Percentiles rank a stretch among this genome's conserved stretches.
phyloP scores from a whole-genome alignment of 495 filamentous ascomycete genomes.

The Xylaria nigripes region DNA sequence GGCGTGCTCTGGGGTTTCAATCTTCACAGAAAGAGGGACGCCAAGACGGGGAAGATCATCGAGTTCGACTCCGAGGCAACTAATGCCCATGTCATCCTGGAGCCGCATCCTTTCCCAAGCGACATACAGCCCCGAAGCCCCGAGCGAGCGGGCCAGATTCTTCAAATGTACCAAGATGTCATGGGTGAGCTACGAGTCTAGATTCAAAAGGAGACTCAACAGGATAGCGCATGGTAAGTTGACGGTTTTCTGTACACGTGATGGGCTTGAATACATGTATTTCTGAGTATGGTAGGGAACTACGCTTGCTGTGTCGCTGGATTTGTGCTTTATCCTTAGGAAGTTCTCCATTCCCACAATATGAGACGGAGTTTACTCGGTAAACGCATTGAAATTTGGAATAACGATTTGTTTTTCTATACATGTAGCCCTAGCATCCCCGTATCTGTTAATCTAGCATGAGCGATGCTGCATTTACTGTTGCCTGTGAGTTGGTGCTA shows the following conservation, averaged over 20 bases:
- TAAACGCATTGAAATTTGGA: neutral
- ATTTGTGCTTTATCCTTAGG: neutral
- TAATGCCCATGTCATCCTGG: slow-evolving; percentile 42
- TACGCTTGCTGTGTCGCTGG: neutral
- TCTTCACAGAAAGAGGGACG: slow-evolving; percentile 30
- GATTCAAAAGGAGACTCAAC: neutral
- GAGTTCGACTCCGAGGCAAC: slow-evolving; percentile 44
- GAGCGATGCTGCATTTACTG: neutral
- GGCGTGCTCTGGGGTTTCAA: slow-evolving; percentile 45
- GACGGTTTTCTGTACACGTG: neutral
- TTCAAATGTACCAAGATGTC: slow-evolving; percentile 29
- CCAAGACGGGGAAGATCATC: slow-evolving; percentile 32
- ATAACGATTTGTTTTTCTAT: no score
- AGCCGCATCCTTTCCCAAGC: slow-evolving; percentile 36
- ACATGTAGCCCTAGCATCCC: no score
- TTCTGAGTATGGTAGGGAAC: neutral
- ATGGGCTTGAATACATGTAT: neutral
- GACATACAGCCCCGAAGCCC: slow-evolving; percentile 30
- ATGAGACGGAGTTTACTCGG: neutral
- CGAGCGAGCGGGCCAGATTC: slow-evolving; percentile 25
- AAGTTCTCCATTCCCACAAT: neutral
- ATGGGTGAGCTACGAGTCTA: slow-evolving; percentile 24
- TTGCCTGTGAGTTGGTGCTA: neutral
- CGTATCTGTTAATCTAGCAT: neutral
- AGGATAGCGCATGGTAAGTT: neutral